Evolutionary conservation across 1,139 yeast species (phyloP), one percentile per base, ranked within the genome.

Genomic region (Suhomyces atakaporum): DNA sequence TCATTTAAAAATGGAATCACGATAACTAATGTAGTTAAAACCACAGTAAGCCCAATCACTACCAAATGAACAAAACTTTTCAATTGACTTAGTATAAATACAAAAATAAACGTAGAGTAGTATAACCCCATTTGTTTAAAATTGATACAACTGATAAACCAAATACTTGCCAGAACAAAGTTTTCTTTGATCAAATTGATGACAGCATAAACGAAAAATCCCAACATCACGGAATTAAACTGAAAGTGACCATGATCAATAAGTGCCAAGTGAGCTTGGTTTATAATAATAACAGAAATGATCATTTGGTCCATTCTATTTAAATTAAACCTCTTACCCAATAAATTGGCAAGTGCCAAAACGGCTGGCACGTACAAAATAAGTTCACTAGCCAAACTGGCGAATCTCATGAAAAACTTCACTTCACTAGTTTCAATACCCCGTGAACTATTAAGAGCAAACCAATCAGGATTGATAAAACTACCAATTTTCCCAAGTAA

Each of bases 191-290:
- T 60, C 34, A 90, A 66, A 45, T 82, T 82, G 38, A 79, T 78
- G 25, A 89, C 65, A 1, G 95, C 73, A 44, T 81, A 67, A 23
- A 92, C 66, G 10, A 90, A 73, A 23, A 88, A 67, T 0, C 98
- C 98, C 33, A 94, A 75, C 97, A 94, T 92, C 12, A 92, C 95
- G 0, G 90, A 78, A 54, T 94, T 92, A 63, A 80, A 90, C 63
- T 94, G 98, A 63, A 92, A 94, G 62, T 94, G 98, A 8, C 98
- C 98, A 60, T 94, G 97, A 57, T 94, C 99, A 39, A 94, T 81
- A 40, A 94, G 70, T 29, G 86, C 75, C 45, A 92, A 69, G 4
- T 86, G 75, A 0, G 98, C 97, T 56, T 84, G 95, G 56, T 81
- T 80, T 31, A 90, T 59, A 15, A 89, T 79, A 7, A 87, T 79